These are phyloP conservation scores for Monilinia aucupariae DNA, from an alignment of 2,329 filamentous ascomycete species.

Conservation along the genomic window DNA sequence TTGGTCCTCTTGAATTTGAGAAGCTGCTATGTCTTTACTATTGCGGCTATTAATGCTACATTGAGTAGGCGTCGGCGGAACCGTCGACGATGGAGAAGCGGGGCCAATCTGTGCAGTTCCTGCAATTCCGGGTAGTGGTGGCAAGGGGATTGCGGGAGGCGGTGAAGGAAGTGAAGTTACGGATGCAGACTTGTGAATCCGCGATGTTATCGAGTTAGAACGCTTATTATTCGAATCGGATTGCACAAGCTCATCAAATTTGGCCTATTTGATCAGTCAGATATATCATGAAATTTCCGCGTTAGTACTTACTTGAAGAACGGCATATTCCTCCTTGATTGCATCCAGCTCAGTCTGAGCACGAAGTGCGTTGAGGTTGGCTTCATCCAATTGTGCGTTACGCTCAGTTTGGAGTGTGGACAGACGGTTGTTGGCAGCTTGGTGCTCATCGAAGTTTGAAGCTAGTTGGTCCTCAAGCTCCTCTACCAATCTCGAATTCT, in stretches of 20 bases:
- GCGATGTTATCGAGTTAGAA: constrained; percentile 46
- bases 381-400: constrained; percentile 71
- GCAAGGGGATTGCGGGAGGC: constrained; percentile 91
- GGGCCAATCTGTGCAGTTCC: constrained; percentile 43
- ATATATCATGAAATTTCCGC: neutral
- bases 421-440: constrained; percentile 76
- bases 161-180: constrained; percentile 84
- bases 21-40: constrained; percentile 71
- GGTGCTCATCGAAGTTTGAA: constrained; percentile 89
- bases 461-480: constrained; percentile 96
- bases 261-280: constrained; percentile 43
- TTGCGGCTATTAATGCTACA: constrained; percentile 49
- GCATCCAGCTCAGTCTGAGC: constrained; percentile 65
- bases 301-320: constrained; percentile 52
- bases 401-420: constrained; percentile 75
- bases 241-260: constrained; percentile 49
- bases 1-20: constrained; percentile 87
- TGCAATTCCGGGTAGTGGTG: constrained; percentile 67
- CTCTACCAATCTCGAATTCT: constrained; percentile 85
- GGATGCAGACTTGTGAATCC: constrained; percentile 74
- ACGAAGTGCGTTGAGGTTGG: constrained; percentile 56
- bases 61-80: constrained; percentile 49
- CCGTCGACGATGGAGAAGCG: constrained; percentile 35
- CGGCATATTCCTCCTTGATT: constrained; percentile 63
- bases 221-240: constrained; percentile 42